Evolutionary conservation across 1,139 yeast species (phyloP).

Genomic region (Tardiomyces digboiensis): DNA sequence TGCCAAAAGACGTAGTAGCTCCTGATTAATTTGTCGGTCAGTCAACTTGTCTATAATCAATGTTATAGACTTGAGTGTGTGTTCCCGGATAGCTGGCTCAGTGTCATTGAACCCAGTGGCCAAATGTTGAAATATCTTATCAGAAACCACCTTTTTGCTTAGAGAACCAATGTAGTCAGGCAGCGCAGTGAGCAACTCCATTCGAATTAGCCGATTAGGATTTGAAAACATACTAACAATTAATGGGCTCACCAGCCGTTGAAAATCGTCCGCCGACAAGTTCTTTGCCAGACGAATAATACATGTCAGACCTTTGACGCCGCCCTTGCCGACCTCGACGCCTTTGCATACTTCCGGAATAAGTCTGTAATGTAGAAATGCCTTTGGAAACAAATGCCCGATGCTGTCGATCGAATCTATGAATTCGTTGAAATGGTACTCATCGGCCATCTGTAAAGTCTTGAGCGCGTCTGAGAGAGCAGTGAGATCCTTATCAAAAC

Average conservation of each 20-base stretch:
- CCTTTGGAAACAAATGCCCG: slow-evolving; percentile 38
- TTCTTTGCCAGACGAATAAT: slow-evolving; percentile 30
- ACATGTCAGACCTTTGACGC: slow-evolving; percentile 15
- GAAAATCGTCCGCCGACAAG: slow-evolving; percentile 33
- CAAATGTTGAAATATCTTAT: slow-evolving; percentile 56
- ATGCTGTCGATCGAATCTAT: slow-evolving; percentile 27
- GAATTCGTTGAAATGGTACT: slow-evolving; percentile 42
- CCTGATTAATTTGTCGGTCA: slow-evolving; percentile 81
- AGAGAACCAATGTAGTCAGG: slow-evolving; percentile 45
- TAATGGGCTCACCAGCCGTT: slow-evolving; percentile 47
- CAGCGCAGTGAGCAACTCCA: slow-evolving; percentile 55
- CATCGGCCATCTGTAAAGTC: slow-evolving; percentile 42
- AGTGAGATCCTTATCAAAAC: slow-evolving; percentile 40
- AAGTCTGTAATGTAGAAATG: slow-evolving; percentile 46
- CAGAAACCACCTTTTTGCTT: slow-evolving; percentile 55
- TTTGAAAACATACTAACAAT: slow-evolving; percentile 53
- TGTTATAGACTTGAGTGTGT: slow-evolving; percentile 65
- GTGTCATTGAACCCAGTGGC: slow-evolving; percentile 81
- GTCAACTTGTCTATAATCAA: slow-evolving; percentile 55
- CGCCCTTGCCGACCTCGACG: slow-evolving; percentile 13
- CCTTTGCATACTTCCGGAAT: slow-evolving; percentile 7
- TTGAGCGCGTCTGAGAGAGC: slow-evolving; percentile 39
- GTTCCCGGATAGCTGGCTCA: slow-evolving; percentile 69
- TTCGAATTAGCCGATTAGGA: slow-evolving; percentile 69
- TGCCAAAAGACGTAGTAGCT: slow-evolving; percentile 69